Conservation (phyloP, 2,329 filamentous ascomycete species). For the Cladosporium halotolerans region DNA sequence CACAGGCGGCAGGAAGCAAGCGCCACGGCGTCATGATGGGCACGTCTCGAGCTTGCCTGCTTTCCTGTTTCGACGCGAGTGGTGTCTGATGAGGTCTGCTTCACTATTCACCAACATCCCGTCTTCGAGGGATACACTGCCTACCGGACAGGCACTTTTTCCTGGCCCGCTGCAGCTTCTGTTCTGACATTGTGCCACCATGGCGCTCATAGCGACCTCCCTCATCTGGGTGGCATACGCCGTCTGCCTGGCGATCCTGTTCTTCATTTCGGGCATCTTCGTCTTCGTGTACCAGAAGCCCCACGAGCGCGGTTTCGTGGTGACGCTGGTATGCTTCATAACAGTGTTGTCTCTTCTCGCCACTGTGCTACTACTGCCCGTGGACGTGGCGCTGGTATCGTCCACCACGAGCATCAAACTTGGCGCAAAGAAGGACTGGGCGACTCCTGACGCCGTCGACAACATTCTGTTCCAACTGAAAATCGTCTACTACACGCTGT, state of each 20-base stretch:
- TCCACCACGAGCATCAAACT: conserved; percentile 70
- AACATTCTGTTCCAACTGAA: conserved; percentile 74
- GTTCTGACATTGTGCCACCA: conserved; percentile 25
- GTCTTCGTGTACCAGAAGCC: conserved; percentile 89
- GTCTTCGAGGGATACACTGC: background rate
- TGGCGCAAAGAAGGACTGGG: conserved; percentile 90
- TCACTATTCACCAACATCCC: background rate
- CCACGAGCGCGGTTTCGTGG: conserved; percentile 73
- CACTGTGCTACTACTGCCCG: conserved; percentile 84
- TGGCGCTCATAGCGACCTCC: conserved; percentile 73
- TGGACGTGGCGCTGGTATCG: conserved; percentile 91
- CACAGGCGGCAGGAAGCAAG: background rate
- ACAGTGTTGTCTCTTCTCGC: conserved; percentile 83
- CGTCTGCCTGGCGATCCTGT: conserved; percentile 68
- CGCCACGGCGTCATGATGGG: background rate
- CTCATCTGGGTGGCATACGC: conserved; percentile 95
- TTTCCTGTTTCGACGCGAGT: background rate
- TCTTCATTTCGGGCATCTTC: conserved; percentile 73
- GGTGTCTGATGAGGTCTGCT: too few species aligned
- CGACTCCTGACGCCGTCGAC: conserved; percentile 71
- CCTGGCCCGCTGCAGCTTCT: background rate
- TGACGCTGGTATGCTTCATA: conserved; percentile 79
- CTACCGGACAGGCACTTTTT: background rate
- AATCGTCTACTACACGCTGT: conserved; percentile 86
- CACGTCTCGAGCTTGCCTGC: background rate